Conservation (phyloP, 2,329 filamentous ascomycete genomes). For the Fusarium sp. region DNA sequence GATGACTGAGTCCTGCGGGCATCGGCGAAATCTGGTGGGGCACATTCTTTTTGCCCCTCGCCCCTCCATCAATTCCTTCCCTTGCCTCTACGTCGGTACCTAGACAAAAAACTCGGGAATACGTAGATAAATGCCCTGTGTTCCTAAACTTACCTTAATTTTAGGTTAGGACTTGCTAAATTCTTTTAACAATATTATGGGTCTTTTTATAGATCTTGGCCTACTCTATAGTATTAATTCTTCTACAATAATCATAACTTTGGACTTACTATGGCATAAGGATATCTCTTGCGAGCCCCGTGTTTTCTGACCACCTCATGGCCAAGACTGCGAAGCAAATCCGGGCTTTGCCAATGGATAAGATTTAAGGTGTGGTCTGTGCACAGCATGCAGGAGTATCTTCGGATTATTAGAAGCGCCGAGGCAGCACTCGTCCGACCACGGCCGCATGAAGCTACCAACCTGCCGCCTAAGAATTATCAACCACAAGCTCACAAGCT, state of each 20-base stretch:
- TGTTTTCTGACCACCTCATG: too few relatives aligned
- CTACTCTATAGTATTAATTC: not conserved
- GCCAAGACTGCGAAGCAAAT: conserved; percentile 25
- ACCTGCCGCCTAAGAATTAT: conserved; percentile 13
- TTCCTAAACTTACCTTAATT: too few relatives aligned
- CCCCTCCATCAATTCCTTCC: conserved; percentile 40
- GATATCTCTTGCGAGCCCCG: too few relatives aligned
- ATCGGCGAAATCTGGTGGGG: conserved; percentile 51
- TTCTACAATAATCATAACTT: not conserved
- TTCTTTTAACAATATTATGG: too few relatives aligned
- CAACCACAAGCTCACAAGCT: conserved; percentile 5
- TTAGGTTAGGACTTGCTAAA: too few relatives aligned
- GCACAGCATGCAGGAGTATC: conserved; percentile 20
- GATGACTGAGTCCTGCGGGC: conserved; percentile 45
- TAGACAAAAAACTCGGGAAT: too few relatives aligned
- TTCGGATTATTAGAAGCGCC: conserved; percentile 47
- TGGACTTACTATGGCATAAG: too few relatives aligned
- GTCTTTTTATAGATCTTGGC: too few relatives aligned
- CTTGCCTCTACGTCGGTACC: not conserved
- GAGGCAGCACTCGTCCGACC: conserved; percentile 3
- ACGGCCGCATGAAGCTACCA: conserved; percentile 21
- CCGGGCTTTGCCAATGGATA: conserved; percentile 34
- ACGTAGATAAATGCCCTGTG: too few relatives aligned
- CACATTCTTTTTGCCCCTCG: conserved; percentile 48
- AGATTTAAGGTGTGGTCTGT: conserved; percentile 57